phyloP scores from a whole-genome alignment of 2,329 filamentous ascomycete genomes.

The Teratosphaeria zuluensis region DNA sequence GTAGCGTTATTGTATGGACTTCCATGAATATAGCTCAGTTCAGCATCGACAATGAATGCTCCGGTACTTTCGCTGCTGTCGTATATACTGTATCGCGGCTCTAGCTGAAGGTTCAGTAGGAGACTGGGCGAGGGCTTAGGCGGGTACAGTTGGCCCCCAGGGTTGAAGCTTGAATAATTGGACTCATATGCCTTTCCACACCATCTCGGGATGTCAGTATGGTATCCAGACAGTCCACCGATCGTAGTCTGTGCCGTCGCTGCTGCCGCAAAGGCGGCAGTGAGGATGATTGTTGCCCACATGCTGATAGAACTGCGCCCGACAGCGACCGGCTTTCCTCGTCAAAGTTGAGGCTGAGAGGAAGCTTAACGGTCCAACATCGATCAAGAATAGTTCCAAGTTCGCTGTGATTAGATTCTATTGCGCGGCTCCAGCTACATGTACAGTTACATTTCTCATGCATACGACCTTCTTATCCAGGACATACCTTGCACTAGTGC shows the following conservation, averaged over 20 bases:
- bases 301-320: neutral
- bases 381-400: too few species aligned
- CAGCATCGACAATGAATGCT: constrained; percentile 35
- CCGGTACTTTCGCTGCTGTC: constrained; percentile 30
- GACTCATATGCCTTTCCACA: constrained; percentile 36
- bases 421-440: too few species aligned
- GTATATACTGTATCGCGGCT: constrained; percentile 41
- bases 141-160: constrained; percentile 37
- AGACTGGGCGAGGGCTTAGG: constrained; percentile 28
- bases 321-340: too few species aligned
- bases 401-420: too few species aligned
- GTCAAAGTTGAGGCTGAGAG: too few species aligned
- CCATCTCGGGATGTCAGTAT: constrained; percentile 37
- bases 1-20: constrained; percentile 17
- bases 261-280: neutral
- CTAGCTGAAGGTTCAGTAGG: constrained; percentile 36
- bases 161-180: constrained; percentile 39
- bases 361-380: too few species aligned
- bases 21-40: constrained; percentile 31
- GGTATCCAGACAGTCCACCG: constrained; percentile 14
- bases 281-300: neutral
- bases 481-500: too few species aligned
- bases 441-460: too few species aligned
- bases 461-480: too few species aligned
- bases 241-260: constrained; percentile 7